Evolutionary conservation across 1,139 yeast species (phyloP), one percentile per base, ranked within the genome.

Genomic region (Lipomyces yarrowii): DNA sequence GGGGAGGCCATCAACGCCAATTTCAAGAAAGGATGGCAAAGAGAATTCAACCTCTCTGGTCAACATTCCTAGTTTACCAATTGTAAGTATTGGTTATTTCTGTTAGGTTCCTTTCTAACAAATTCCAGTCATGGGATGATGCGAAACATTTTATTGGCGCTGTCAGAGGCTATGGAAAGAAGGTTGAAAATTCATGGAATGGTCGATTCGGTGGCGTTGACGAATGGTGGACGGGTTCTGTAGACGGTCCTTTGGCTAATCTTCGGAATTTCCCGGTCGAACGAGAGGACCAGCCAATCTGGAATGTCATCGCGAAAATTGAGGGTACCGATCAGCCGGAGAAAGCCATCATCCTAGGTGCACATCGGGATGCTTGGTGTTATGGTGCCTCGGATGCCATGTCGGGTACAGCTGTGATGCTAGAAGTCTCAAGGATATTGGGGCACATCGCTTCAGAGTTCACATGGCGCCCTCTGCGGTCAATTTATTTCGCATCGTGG

Each of bases 391-490:
- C 86, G 1, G 83, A 86, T 46, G 87, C 94, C 26, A 86, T 86
- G 72, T 86, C 96, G 1, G 96, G 97, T 0, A 87, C 96, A 0
- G 86, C 89, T 0, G 81, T 89, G 1, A 75, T 94, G 67, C 78
- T 93, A 18, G 96, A 91, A 72, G 77, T 93, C 64, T 86, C 91
- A 3, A 85, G 90, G 66, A 77, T 90, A 0, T 84, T 94, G 67
- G 86, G 92, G n/a, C 81, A 86, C 30, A 79, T 93, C 75, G 87
- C 85, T 68, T 80, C 86, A 63, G 82, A 86, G 63, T 85, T 83
- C 71, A 85, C 87, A 67, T 94, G 98, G 98, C 80, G 82, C 57
- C 98, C 99, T 0, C 77, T 93, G 35, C 83, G 99, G 73, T 83
- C 94, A 0, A 86, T 94, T 8, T 88, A 88, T 73, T 92, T 94